Conservation (phyloP, 73 alveolate genomes). For the Paramecium caudatum region DNA sequence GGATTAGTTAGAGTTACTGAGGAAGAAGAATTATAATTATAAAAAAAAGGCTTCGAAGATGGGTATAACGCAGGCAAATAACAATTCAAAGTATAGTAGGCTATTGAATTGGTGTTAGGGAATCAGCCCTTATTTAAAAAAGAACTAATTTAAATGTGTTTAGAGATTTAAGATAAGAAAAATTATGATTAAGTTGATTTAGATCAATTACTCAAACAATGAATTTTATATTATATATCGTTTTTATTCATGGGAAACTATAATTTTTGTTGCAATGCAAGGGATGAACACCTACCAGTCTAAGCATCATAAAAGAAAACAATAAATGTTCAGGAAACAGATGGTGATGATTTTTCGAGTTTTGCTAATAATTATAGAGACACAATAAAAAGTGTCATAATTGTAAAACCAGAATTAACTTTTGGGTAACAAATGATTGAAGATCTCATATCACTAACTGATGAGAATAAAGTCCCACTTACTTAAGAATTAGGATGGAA, state of each 20-base stretch:
- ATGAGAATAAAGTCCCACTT: conserved; percentile 5
- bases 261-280: conserved; percentile 17
- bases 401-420: conserved; percentile 12
- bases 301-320: not conserved
- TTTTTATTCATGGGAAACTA: conserved; percentile 51
- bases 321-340: not conserved
- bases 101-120: conserved; percentile 9
- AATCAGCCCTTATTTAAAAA: not conserved
- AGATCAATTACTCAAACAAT: not conserved
- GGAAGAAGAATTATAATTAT: not conserved
- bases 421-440: conserved; percentile 34
- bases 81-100: not conserved
- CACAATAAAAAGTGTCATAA: conserved; percentile 21
- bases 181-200: conserved; percentile 28
- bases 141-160: not conserved
- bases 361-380: not conserved
- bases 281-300: not conserved
- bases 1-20: not conserved
- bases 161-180: not conserved
- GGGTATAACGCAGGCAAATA: not conserved
- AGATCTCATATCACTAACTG: conserved; percentile 5
- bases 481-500: conserved; percentile 10
- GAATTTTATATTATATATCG: conserved; percentile 12
- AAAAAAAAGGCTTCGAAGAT: not conserved
- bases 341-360: not conserved